Evolutionary conservation across 2,329 filamentous ascomycete species (phyloP).

Genomic region (Fusarium floridanum): DNA sequence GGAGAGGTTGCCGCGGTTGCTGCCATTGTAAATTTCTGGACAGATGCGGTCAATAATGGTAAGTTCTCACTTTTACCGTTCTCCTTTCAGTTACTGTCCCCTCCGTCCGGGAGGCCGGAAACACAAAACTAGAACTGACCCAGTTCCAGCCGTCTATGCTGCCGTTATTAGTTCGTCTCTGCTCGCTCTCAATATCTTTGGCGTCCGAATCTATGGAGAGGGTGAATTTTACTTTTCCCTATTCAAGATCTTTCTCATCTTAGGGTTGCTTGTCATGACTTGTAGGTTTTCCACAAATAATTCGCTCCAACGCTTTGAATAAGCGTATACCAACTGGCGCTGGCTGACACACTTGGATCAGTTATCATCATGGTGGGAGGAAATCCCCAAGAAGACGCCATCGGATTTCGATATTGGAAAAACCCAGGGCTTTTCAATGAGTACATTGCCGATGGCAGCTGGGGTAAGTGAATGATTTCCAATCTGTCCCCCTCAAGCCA

Average conservation of each 20-base stretch:
- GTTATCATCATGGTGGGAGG: constrained; percentile 75
- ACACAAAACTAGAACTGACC: not conserved
- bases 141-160: not conserved
- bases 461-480: constrained; percentile 39
- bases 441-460: constrained; percentile 28
- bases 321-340: not conserved
- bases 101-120: not conserved
- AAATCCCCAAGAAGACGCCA: constrained; percentile 70
- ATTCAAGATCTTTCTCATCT: constrained; percentile 56
- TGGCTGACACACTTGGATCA: not conserved
- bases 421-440: not conserved
- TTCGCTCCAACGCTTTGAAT: not conserved
- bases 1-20: constrained; percentile 57
- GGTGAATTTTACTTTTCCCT: constrained; percentile 67
- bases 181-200: constrained; percentile 51
- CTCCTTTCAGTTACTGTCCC: not conserved
- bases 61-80: not conserved
- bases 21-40: constrained; percentile 58
- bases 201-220: constrained; percentile 50
- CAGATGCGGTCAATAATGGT: constrained; percentile 49
- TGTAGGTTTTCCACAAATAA: constrained; percentile 37
- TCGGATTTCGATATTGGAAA: constrained; percentile 69
- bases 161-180: constrained; percentile 59
- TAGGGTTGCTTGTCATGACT: constrained; percentile 70
- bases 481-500: not conserved